Percentiles rank a stretch among this genome's conserved stretches.
Evolutionary conservation across 768 basidiomycete genomes (phyloP).

Genomic region (Filobasidium wieringae): DNA sequence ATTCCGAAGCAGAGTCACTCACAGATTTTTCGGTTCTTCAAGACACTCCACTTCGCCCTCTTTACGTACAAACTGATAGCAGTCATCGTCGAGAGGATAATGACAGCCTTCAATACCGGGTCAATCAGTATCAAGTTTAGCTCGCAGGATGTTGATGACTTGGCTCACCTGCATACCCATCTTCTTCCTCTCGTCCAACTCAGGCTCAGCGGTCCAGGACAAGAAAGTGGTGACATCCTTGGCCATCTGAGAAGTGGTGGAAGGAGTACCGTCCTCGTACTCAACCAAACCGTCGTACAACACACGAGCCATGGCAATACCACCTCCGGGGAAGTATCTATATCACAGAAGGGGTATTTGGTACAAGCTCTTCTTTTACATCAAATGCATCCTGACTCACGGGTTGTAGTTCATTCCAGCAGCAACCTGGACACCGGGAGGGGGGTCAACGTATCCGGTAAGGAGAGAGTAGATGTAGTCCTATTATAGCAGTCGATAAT

Average conservation of each 20-base stretch:
- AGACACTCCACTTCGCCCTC: constrained; percentile 82
- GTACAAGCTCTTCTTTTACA: not conserved
- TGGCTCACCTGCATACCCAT: constrained; percentile 62
- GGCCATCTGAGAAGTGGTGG: constrained; percentile 98
- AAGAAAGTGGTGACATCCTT: constrained; percentile 96
- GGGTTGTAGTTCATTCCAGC: constrained; percentile 90
- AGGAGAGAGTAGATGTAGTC: constrained; percentile 95
- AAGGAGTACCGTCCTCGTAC: constrained; percentile 91
- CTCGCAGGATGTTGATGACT: not conserved
- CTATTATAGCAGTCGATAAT: constrained; percentile 32
- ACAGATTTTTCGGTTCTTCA: constrained; percentile 83
- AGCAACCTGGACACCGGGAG: constrained; percentile 48
- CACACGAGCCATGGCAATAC: constrained; percentile 95
- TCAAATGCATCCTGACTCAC: constrained; percentile 12
- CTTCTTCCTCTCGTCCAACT: constrained; percentile 96
- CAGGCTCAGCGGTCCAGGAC: constrained; percentile 93
- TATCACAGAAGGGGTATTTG: constrained; percentile 28
- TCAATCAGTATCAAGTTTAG: not conserved
- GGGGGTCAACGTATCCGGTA: constrained; percentile 93
- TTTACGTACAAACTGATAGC: constrained; percentile 77
- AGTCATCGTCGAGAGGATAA: constrained; percentile 76
- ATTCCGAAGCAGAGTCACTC: not conserved
- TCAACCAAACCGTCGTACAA: constrained; percentile 93
- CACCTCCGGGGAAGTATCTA: constrained; percentile 97
- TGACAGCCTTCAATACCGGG: constrained; percentile 57